Percentiles rank a stretch among this genome's conserved stretches.
phyloP scores from a whole-genome alignment of 208 protist species.

The Willaertia magna region DNA sequence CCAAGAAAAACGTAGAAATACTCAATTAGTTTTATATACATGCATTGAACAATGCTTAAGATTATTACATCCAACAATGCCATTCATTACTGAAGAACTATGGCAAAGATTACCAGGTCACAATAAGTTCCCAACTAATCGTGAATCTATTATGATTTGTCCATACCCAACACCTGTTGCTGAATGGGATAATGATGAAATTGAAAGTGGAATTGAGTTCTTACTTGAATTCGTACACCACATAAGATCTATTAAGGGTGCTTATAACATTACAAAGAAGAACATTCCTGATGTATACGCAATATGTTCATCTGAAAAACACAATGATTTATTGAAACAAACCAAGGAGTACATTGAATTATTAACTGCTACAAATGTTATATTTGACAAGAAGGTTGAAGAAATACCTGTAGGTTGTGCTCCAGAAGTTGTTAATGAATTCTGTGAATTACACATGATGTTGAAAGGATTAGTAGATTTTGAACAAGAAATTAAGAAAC shows the following conservation, averaged over 20 bases:
- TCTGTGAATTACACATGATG: constrained; percentile 65
- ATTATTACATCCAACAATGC: constrained; percentile 98
- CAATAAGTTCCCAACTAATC: constrained; percentile 23
- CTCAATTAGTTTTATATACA: constrained; percentile 72
- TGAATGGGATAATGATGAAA: neutral
- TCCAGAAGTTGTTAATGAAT: constrained; percentile 48
- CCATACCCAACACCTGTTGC: constrained; percentile 42
- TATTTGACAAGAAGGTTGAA: constrained; percentile 39
- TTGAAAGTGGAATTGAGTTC: constrained; percentile 59
- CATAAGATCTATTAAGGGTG: constrained; percentile 66
- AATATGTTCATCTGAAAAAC: constrained; percentile 37
- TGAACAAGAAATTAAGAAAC: neutral
- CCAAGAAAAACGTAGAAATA: constrained; percentile 33
- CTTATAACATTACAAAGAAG: constrained; percentile 71
- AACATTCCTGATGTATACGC: constrained; percentile 62
- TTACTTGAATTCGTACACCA: constrained; percentile 63
- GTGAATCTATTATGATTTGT: constrained; percentile 66
- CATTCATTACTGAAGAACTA: constrained; percentile 97
- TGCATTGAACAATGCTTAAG: constrained; percentile 77
- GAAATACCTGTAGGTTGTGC: constrained; percentile 64
- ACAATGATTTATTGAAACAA: constrained; percentile 34
- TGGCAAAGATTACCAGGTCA: constrained; percentile 82
- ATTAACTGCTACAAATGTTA: constrained; percentile 56
- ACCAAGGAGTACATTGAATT: constrained; percentile 53
- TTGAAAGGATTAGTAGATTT: constrained; percentile 71